These are phyloP conservation scores for Leccinum griseonigrum DNA, from an alignment of 1,284 basidiomycete species.

Conservation along the genomic window DNA sequence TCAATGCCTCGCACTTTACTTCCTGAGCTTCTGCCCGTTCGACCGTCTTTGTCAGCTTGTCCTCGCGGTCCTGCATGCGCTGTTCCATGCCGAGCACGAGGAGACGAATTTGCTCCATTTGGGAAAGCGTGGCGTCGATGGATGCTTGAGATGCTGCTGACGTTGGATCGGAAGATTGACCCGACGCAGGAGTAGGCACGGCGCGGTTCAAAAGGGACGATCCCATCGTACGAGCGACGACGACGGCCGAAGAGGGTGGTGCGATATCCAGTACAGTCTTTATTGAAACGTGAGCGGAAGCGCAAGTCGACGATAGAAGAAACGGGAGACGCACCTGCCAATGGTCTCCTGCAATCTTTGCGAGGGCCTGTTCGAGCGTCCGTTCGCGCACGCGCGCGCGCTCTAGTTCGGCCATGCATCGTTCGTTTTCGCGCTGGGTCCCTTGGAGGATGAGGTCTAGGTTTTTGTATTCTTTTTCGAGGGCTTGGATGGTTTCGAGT, in stretches of 20 bases:
- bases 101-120: slow-evolving; percentile 68
- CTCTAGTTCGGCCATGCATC: slow-evolving; percentile 73
- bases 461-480: slow-evolving; percentile 69
- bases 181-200: slow-evolving; percentile 13
- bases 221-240: slow-evolving; percentile 28
- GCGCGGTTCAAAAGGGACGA: slow-evolving; percentile 22
- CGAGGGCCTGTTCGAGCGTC: slow-evolving; percentile 66
- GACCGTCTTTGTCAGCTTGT: slow-evolving; percentile 57
- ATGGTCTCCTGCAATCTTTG: slow-evolving; percentile 65
- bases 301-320: not conserved
- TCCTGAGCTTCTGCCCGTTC: slow-evolving; percentile 61
- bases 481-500: slow-evolving; percentile 55
- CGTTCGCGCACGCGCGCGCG: slow-evolving; percentile 65
- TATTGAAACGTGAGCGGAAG: not conserved
- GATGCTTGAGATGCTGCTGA: slow-evolving; percentile 20
- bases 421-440: slow-evolving; percentile 74
- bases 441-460: slow-evolving; percentile 70
- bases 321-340: slow-evolving; percentile 55
- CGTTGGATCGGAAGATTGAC: slow-evolving; percentile 17
- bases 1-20: slow-evolving; percentile 33
- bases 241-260: slow-evolving; percentile 30
- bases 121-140: slow-evolving; percentile 41
- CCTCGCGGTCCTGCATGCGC: slow-evolving; percentile 61
- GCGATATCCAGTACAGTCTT: slow-evolving; percentile 53
- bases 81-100: slow-evolving; percentile 77